Evolutionary conservation across 768 basidiomycete species (phyloP), one percentile per base, ranked within the genome.

Genomic region (Xerocomellus dryophilus): DNA sequence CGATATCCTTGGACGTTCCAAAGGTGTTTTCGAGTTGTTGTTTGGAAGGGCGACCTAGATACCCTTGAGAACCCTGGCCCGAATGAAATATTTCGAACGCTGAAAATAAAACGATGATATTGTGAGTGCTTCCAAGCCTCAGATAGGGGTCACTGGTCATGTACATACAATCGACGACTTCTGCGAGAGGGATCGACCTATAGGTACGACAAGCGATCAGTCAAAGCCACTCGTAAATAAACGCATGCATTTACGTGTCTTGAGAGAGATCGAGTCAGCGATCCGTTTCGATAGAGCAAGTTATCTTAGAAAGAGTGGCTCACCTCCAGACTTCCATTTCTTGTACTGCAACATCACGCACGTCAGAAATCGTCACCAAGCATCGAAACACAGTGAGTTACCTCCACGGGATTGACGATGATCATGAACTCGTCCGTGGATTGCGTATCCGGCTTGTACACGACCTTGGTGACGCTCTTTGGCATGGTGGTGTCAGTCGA

Each of bases 291-390:
- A 55, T 50, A 20, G 44, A 53, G 42, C 34, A 8, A 29, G n/a
- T 31, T 44, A 25, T 48, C 31, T 21, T 3, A 43, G 54, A 18
- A 41, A 34, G 32, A 12, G 34, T 43, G 23, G 45, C 81, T 74
- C 58, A 90, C 90, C 89, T 79, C 88, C 90, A 10, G 73, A 78
- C 70, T 83, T 87, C 88, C 88, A 93, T 69, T 83, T 87, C 74
- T 82, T 82, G 70, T 73, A 88, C 90, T 90, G 59, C 43, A 36
- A 34, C 53, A 57, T 38, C 47, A 27, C 46, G 34, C 48, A 23
- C 21, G 40, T 61, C 45, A 61, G 56, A 41, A 25, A 17, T 34
- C 35, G 47, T 34, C 35, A 46, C 46, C 40, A 40, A 34, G 49
- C 25, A 43, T 53, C 27, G 32, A 36, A 43, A 49, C 44, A 56